Percentiles rank a stretch among this genome's conserved stretches.
Conservation (phyloP, 2,329 filamentous ascomycete species). For the Cladosporium phlei region DNA sequence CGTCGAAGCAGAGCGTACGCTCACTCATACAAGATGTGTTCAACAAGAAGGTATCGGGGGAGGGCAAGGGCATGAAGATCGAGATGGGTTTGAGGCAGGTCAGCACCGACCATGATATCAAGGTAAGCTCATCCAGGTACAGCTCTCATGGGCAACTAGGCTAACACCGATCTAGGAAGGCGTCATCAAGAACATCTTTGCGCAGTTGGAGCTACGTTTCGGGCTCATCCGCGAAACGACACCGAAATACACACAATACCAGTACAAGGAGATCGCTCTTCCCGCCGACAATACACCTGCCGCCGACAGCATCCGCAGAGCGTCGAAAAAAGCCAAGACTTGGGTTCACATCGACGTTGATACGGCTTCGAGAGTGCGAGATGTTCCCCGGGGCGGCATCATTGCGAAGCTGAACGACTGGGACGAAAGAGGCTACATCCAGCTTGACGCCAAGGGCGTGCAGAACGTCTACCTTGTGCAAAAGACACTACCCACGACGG, state of each 20-base stretch:
- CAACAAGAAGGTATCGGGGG: conserved; percentile 18
- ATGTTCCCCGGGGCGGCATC: conserved; percentile 43
- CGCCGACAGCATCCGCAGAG: conserved; percentile 42
- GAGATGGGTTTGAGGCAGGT: conserved; percentile 46
- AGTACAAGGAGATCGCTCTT: conserved; percentile 39
- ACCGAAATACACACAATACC: conserved; percentile 54
- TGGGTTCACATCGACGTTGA: conserved; percentile 49
- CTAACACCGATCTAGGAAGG: conserved; percentile 23
- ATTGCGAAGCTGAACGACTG: conserved; percentile 53
- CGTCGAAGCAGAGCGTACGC: conserved; percentile 47
- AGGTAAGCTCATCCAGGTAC: conserved; percentile 22
- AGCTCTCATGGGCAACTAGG: not conserved
- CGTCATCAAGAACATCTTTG: conserved; percentile 52
- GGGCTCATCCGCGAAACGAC: conserved; percentile 53
- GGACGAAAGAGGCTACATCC: conserved; percentile 46
- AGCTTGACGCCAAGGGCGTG: conserved; percentile 50
- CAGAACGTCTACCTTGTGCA: conserved; percentile 52
- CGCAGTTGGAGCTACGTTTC: conserved; percentile 57
- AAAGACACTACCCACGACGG: conserved; percentile 41
- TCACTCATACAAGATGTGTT: conserved; percentile 52
- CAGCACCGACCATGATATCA: conserved; percentile 51
- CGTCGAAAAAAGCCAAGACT: conserved; percentile 40
- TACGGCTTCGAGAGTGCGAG: conserved; percentile 25
- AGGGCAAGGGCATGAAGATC: conserved; percentile 28
- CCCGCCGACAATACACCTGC: conserved; percentile 38